Evolutionary conservation across 225 moss, liverwort and hornwort species (phyloP).

Genomic region (Sphagnum contortum): DNA sequence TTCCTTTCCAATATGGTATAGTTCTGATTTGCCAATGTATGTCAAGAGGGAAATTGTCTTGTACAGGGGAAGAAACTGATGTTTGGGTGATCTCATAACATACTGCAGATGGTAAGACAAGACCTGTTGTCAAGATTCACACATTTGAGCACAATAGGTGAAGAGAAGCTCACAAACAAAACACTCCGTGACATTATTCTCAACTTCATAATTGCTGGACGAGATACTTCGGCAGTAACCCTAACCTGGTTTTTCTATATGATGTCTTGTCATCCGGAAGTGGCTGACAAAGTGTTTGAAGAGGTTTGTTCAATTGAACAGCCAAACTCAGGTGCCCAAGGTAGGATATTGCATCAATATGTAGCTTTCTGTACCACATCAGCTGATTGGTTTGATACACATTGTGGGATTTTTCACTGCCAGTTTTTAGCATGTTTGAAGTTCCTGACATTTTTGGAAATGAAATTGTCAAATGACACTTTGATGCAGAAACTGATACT

Average conservation of each 20-base stretch:
- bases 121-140: slow-evolving; percentile 34
- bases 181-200: slow-evolving; percentile 41
- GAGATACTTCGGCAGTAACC: slow-evolving; percentile 35
- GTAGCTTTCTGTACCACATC: too few species aligned
- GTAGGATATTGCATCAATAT: background rate
- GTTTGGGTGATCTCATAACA: background rate
- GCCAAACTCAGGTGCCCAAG: background rate
- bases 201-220: slow-evolving; percentile 46
- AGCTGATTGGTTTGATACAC: background rate
- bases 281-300: slow-evolving; percentile 28
- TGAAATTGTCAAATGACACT: too few species aligned
- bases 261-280: slow-evolving; percentile 26
- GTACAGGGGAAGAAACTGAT: too few species aligned
- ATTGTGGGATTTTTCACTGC: too few species aligned
- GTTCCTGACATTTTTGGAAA: too few species aligned
- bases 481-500: background rate
- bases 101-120: slow-evolving; percentile 5
- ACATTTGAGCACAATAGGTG: slow-evolving; percentile 1
- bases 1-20: too few species aligned
- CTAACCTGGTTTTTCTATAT: slow-evolving; percentile 54
- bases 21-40: too few species aligned
- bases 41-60: too few species aligned
- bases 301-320: slow-evolving; percentile 20
- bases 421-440: background rate
- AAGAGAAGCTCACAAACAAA: slow-evolving; percentile 16